phyloP scores from a whole-genome alignment of 73 alveolate genomes.

The Symbiodinium pilosum region DNA sequence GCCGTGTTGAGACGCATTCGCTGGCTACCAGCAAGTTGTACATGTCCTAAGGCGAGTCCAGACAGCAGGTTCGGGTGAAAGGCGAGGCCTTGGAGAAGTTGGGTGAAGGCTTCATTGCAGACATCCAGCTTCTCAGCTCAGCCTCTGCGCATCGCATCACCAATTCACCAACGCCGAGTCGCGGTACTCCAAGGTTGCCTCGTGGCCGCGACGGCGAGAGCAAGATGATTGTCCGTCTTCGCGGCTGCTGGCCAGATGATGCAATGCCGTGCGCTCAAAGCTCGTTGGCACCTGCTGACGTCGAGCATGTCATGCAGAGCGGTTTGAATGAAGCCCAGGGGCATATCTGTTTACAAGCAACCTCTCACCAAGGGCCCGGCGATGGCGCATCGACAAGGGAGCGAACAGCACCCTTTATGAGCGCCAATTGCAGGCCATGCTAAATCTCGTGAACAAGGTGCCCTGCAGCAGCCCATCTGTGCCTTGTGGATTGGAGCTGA shows the following conservation, averaged over 20 bases:
- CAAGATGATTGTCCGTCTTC: conserved; percentile 77
- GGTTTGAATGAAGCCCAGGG: too few species aligned
- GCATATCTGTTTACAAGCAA: too few species aligned
- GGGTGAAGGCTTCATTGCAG: conserved; percentile 93
- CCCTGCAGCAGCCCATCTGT: neutral
- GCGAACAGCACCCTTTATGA: conserved; percentile 94
- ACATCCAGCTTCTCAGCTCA: conserved; percentile 42
- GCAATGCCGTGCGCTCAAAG: conserved; percentile 28
- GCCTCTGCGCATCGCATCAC: too few species aligned
- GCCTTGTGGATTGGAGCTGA: too few species aligned
- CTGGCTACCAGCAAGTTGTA: neutral
- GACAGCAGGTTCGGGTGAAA: conserved; percentile 91
- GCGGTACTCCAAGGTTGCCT: conserved; percentile 46
- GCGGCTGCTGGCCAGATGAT: conserved; percentile 58
- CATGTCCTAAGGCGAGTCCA: conserved; percentile 17
- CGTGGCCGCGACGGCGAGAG: conserved; percentile 89
- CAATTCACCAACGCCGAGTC: neutral
- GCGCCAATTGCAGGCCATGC: conserved; percentile 95
- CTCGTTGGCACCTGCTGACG: too few species aligned
- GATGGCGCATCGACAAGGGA: conserved; percentile 95
- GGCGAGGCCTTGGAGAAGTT: conserved; percentile 92
- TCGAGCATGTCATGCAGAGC: neutral
- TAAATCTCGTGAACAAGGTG: conserved; percentile 93
- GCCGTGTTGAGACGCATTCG: neutral
- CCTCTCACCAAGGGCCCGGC: conserved; percentile 42